Evolutionary conservation across 768 basidiomycete genomes (phyloP).

Genomic region (Pulveroboletus sp.): DNA sequence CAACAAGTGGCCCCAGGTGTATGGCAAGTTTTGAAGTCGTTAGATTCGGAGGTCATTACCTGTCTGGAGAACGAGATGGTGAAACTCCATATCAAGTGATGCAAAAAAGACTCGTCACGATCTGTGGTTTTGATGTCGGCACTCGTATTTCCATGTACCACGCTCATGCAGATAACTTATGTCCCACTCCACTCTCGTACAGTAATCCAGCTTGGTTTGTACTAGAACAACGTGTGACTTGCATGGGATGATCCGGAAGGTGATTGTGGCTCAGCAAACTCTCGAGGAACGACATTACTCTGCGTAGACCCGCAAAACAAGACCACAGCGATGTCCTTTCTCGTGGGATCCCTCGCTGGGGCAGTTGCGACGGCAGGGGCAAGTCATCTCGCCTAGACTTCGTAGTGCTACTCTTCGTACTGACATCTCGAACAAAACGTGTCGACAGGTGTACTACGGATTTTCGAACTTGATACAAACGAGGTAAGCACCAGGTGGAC

Average conservation of each 20-base stretch:
- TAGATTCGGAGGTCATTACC: constrained; percentile 3
- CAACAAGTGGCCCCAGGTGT: constrained; percentile 30
- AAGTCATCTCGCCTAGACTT: constrained; percentile 9
- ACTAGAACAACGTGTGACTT: no score
- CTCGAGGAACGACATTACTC: background rate
- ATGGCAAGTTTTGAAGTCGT: constrained; percentile 23
- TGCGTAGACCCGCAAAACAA: background rate
- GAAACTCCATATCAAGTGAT: constrained; percentile 22
- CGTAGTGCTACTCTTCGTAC: background rate
- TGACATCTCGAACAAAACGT: background rate
- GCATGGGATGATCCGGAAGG: constrained; percentile 7
- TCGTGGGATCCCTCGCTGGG: constrained; percentile 64
- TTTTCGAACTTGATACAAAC: constrained; percentile 62
- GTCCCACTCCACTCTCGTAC: background rate
- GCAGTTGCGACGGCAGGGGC: constrained; percentile 66
- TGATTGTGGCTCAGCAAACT: background rate
- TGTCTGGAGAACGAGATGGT: constrained; percentile 24
- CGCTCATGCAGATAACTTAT: constrained; percentile 1
- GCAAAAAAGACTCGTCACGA: background rate
- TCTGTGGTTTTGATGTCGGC: background rate
- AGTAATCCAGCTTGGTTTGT: background rate
- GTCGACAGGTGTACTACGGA: constrained; percentile 58
- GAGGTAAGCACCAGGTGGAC: constrained; percentile 31
- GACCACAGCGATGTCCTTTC: constrained; percentile 44
- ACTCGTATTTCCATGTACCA: constrained; percentile 5